Evolutionary conservation across 306 rosid species (phyloP), one percentile per base, ranked within the genome.

Genomic region (Canavalia ensiformis): DNA sequence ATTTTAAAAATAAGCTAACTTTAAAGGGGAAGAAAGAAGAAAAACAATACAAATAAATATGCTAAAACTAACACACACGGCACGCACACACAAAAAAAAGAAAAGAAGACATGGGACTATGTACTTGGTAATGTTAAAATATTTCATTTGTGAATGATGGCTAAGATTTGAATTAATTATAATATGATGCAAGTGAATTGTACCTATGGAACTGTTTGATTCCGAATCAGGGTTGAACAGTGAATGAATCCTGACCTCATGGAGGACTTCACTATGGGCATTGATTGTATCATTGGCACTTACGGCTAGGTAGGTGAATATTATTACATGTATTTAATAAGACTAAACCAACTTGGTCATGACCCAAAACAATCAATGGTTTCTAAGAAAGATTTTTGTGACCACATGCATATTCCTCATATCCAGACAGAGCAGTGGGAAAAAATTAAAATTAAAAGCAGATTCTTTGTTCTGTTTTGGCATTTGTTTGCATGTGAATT

Each of bases 141-240:
- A 70, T 70, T 31, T 49, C 60, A 6, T 70, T 70, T 31, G 47
- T 71, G 62, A 50, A 33, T 51, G 64, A 37, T 71, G 3, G 10
- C 35, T 18, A 28, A 72, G 44, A 75, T 58, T 44, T 45, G 57
- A 30, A 18, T 46, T 60, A 33, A 60, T 75, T 46, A 75, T 58
- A 60, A 49, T 47, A 74, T 45, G n/a, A 63, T 31, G 29, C 68
- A 10, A 37, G 44, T 34, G 29, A 7, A 74, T 18, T 6, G 41
- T 3, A 11, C 1, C 55, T 4, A 4, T 50, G 74, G 39, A 66
- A 65, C 33, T 37, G 65, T 5, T 68, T 56, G 68, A 56, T 78
- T 42, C 39, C 12, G 28, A 66, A 7, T 37, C 30, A 77, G 39
- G 39, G 46, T 55, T 51, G 42, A 64, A 46, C n/a, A 35, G 54